Conservation (phyloP, 2,329 filamentous ascomycete species). For the Penicillium nordicum region DNA sequence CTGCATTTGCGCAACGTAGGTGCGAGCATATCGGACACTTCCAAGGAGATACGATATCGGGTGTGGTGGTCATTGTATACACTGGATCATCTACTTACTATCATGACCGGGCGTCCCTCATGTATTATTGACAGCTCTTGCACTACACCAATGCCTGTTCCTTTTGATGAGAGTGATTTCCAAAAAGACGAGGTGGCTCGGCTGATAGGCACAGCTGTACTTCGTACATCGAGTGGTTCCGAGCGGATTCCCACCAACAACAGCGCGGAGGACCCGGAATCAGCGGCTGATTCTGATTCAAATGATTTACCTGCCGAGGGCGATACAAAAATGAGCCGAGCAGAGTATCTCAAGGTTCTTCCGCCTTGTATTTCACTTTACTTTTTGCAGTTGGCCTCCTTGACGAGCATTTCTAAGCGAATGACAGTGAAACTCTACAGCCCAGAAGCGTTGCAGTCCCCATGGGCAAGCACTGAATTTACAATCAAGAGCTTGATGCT, state of each 20-base stretch:
- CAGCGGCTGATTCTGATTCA: slow-evolving; percentile 19
- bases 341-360: slow-evolving; percentile 37
- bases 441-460: slow-evolving; percentile 33
- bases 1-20: slow-evolving; percentile 44
- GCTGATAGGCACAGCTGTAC: slow-evolving; percentile 25
- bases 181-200: slow-evolving; percentile 29
- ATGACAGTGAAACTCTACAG: slow-evolving; percentile 41
- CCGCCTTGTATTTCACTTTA: slow-evolving; percentile 41
- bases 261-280: slow-evolving; percentile 21
- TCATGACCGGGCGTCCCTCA: slow-evolving; percentile 46
- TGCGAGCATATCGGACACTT: slow-evolving; percentile 35
- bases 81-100: slow-evolving; percentile 42
- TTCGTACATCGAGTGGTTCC: slow-evolving; percentile 18
- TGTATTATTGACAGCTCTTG: slow-evolving; percentile 42
- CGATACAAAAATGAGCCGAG: slow-evolving; percentile 21
- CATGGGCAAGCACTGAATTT: slow-evolving; percentile 40
- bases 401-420: slow-evolving; percentile 38
- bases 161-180: slow-evolving; percentile 42
- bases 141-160: slow-evolving; percentile 42
- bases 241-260: slow-evolving; percentile 24
- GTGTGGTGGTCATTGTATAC: slow-evolving; percentile 47
- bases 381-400: slow-evolving; percentile 39
- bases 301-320: slow-evolving; percentile 16
- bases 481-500: slow-evolving; percentile 38
- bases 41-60: slow-evolving; percentile 44